These are phyloP conservation scores for Acidomyces sp. DNA, from an alignment of 495 filamentous ascomycete species.

Conservation along the genomic window DNA sequence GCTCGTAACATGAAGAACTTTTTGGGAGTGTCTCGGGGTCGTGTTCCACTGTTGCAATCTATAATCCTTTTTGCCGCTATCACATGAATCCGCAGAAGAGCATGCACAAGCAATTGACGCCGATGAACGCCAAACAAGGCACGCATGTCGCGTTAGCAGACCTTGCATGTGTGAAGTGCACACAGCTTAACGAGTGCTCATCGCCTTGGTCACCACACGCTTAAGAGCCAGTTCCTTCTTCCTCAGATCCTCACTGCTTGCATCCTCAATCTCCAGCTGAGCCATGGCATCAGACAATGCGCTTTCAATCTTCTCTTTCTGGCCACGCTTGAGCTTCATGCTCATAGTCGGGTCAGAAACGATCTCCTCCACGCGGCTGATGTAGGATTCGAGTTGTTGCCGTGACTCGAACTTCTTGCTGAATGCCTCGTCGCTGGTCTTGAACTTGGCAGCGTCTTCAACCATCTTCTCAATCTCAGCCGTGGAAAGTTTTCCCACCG, in stretches of 20 bases:
- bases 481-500: conserved; percentile 93
- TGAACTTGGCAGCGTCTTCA: conserved; percentile 93
- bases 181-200: conserved; percentile 18
- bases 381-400: conserved; percentile 98
- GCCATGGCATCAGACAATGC: conserved; percentile 77
- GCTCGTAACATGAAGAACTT: no score
- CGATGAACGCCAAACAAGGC: conserved; percentile 8
- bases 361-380: conserved; percentile 97
- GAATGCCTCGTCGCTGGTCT: conserved; percentile 92
- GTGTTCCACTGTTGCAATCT: no score
- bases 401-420: conserved; percentile 97
- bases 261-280: conserved; percentile 78
- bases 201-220: conserved; percentile 79
- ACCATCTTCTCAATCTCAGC: conserved; percentile 97
- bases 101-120: not conserved
- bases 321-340: conserved; percentile 94
- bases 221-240: conserved; percentile 99
- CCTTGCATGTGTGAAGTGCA: not conserved
- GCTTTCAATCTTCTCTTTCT: conserved; percentile 98
- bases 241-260: conserved; percentile 86
- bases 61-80: no score
- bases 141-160: not conserved
- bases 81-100: no score
- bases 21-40: no score
- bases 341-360: conserved; percentile 91